phyloP scores from a whole-genome alignment of 2,329 filamentous ascomycete species.

The Apiospora rasikravindrae region DNA sequence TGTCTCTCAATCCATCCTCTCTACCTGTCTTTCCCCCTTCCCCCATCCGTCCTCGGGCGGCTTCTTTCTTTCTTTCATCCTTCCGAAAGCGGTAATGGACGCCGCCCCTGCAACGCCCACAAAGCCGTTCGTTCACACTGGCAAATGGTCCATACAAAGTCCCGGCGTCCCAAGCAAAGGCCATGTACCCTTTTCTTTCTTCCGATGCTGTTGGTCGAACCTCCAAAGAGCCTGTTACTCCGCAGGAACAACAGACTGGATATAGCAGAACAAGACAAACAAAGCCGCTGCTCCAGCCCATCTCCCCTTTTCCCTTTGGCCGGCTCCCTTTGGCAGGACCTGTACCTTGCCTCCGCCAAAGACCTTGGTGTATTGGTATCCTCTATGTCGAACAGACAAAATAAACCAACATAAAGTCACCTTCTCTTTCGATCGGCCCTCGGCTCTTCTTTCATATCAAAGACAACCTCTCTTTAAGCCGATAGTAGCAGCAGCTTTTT shows the following conservation, averaged over 20 bases:
- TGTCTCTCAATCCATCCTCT: not conserved
- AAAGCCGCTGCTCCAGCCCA: conserved; percentile 10
- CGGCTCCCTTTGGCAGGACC: not conserved
- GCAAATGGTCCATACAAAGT: conserved; percentile 18
- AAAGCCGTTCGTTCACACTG: conserved; percentile 14
- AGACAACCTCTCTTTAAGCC: conserved; percentile 13
- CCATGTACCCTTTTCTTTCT: conserved; percentile 8
- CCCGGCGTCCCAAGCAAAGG: conserved; percentile 4
- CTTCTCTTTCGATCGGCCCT: conserved; percentile 1
- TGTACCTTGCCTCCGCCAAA: conserved; percentile 5
- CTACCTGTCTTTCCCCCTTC: not conserved
- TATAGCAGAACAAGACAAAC: conserved; percentile 18
- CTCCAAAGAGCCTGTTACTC: conserved; percentile 16
- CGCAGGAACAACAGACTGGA: conserved; percentile 13
- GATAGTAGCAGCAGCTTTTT: not conserved
- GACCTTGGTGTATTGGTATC: not conserved
- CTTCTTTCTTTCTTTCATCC: conserved; percentile 3
- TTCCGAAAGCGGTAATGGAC: conserved; percentile 20
- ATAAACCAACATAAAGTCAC: conserved; percentile 19
- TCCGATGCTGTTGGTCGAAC: conserved; percentile 10
- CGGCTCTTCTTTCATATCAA: conserved; percentile 12
- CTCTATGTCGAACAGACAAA: not conserved
- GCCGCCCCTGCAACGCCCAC: not conserved
- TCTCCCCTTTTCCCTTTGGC: not conserved
- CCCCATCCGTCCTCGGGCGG: conserved; percentile 10